Evolutionary conservation across 2,329 filamentous ascomycete genomes (phyloP).

Genomic region (Lachnellula suecica): DNA sequence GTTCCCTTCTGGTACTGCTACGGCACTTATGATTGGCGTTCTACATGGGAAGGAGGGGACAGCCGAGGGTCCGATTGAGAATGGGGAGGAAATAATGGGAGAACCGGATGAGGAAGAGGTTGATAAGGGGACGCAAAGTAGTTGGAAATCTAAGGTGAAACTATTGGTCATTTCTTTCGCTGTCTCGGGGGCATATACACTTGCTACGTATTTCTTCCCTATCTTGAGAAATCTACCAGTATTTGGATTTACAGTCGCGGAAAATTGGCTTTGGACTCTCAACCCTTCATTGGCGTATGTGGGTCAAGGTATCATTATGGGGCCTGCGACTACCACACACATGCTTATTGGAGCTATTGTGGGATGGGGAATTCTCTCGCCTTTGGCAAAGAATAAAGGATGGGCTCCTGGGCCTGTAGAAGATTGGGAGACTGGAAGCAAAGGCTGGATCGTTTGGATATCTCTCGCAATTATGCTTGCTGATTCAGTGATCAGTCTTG

Average conservation of each 20-base stretch:
- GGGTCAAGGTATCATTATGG: slow-evolving; percentile 98
- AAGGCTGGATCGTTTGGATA: slow-evolving; percentile 98
- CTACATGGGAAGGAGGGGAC: slow-evolving; percentile 65
- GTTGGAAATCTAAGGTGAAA: slow-evolving; percentile 34
- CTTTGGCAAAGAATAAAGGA: slow-evolving; percentile 77
- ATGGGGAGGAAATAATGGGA: slow-evolving; percentile 5
- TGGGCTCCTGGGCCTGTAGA: slow-evolving; percentile 88
- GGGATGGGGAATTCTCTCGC: slow-evolving; percentile 89
- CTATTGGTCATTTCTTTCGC: slow-evolving; percentile 54
- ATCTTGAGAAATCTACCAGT: slow-evolving; percentile 82
- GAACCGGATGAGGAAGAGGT: slow-evolving; percentile 25
- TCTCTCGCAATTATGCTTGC: slow-evolving; percentile 95
- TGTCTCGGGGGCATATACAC: slow-evolving; percentile 66
- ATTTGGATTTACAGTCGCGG: slow-evolving; percentile 72
- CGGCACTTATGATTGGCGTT: slow-evolving; percentile 87
- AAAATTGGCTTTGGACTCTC: slow-evolving; percentile 89
- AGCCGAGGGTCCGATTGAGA: slow-evolving; percentile 10
- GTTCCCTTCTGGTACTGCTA: slow-evolving; percentile 94
- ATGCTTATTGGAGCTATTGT: slow-evolving; percentile 90
- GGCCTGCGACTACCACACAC: slow-evolving; percentile 87
- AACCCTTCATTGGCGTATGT: slow-evolving; percentile 98
- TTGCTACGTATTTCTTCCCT: slow-evolving; percentile 88
- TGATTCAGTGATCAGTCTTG: slow-evolving; percentile 85
- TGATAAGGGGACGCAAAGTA: slow-evolving; percentile 23
- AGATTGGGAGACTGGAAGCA: slow-evolving; percentile 90